Conservation (phyloP, 257 asterid genomes). For the Apocynum venetum region DNA sequence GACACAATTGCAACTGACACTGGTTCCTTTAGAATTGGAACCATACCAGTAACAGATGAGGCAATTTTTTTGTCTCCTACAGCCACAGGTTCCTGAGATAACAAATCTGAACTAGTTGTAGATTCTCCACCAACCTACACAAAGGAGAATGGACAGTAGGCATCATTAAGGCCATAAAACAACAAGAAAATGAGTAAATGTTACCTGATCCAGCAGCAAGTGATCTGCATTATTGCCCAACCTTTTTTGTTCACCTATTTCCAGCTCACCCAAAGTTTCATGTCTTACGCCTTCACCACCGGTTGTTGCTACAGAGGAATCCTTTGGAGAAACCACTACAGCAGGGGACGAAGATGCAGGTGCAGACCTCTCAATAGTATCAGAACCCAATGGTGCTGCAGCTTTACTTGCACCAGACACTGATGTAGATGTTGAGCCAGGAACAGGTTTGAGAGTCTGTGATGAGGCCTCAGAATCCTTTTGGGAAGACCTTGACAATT, state of each 20-base stretch:
- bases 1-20: constrained; percentile 18
- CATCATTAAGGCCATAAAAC: constrained; percentile 11
- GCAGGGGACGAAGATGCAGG: constrained; percentile 20
- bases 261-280: constrained; percentile 28
- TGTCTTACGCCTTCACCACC: constrained; percentile 25
- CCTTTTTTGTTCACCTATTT: constrained; percentile 31
- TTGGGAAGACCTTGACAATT: constrained; percentile 37
- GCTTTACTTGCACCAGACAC: constrained; percentile 18
- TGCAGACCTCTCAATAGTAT: constrained; percentile 25
- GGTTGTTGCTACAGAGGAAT: constrained; percentile 24
- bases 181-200: constrained; percentile 19
- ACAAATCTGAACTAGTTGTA: constrained; percentile 28
- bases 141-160: constrained; percentile 12
- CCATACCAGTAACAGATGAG: constrained; percentile 22
- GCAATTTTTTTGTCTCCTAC: constrained; percentile 23
- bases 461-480: constrained; percentile 39
- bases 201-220: constrained; percentile 46
- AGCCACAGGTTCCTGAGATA: constrained; percentile 34
- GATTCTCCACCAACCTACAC: constrained; percentile 45
- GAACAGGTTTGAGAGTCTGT: constrained; percentile 41
- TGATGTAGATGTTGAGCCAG: constrained; percentile 30
- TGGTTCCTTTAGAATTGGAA: constrained; percentile 25
- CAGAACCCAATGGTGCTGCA: constrained; percentile 28
- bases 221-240: constrained; percentile 20
- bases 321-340: constrained; percentile 24